Evolutionary conservation across 1,284 basidiomycete species (phyloP).

Genomic region (Ganoderma leucocontextum): DNA sequence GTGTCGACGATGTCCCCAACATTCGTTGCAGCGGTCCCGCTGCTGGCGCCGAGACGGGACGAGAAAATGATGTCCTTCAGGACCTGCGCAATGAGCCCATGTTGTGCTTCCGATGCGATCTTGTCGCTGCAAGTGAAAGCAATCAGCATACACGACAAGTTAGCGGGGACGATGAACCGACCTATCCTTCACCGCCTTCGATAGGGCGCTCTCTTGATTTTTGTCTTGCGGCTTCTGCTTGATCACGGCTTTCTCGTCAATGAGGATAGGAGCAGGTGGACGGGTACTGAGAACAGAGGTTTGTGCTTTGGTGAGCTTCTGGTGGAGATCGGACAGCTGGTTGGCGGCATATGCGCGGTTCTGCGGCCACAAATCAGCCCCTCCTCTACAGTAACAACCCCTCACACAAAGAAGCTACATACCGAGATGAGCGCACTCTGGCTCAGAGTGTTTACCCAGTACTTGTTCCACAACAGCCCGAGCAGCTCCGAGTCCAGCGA

Average conservation of each 20-base stretch:
- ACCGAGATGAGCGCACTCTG: conserved; percentile 92
- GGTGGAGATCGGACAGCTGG: conserved; percentile 87
- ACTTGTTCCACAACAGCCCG: conserved; percentile 97
- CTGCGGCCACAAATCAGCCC: conserved; percentile 49
- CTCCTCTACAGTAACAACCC: not conserved
- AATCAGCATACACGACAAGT: not conserved
- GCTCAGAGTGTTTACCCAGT: conserved; percentile 97
- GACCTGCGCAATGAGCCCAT: conserved; percentile 89
- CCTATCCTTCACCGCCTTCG: conserved; percentile 88
- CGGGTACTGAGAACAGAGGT: conserved; percentile 62
- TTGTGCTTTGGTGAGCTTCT: conserved; percentile 82
- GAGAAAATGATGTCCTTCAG: conserved; percentile 90
- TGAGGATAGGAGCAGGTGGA: conserved; percentile 57
- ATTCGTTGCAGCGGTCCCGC: conserved; percentile 29
- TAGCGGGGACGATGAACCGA: conserved; percentile 43
- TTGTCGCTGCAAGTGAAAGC: conserved; percentile 63
- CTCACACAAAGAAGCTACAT: conserved; percentile 41
- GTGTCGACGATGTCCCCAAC: conserved; percentile 48
- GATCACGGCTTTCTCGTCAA: conserved; percentile 50
- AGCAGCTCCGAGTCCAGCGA: conserved; percentile 87
- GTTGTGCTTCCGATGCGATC: conserved; percentile 88
- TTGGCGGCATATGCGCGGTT: conserved; percentile 92
- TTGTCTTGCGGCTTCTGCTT: conserved; percentile 78
- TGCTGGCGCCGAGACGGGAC: conserved; percentile 53
- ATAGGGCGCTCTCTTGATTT: conserved; percentile 79